These are phyloP conservation scores for Colletotrichum ledebouriae DNA, from an alignment of 2,329 filamentous ascomycete genomes.

Conservation along the genomic window DNA sequence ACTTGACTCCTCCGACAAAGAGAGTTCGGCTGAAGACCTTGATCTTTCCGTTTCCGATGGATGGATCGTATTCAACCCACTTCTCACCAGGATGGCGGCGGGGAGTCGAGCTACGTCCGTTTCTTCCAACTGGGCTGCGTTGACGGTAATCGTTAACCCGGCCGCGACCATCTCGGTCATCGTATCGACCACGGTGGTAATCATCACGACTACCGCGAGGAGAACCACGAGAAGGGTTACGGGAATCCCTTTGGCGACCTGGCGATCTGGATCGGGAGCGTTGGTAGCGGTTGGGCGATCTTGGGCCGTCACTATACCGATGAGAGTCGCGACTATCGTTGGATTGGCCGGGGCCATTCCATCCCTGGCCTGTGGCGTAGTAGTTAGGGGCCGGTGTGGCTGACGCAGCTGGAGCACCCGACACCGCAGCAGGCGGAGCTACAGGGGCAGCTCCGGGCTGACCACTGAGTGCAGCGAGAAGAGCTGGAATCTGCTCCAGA, in stretches of 20 bases:
- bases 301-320: constrained; percentile 68
- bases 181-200: constrained; percentile 74
- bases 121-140: constrained; percentile 81
- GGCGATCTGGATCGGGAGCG: constrained; percentile 86
- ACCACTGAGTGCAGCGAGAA: constrained; percentile 65
- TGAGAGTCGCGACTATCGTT: constrained; percentile 68
- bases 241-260: constrained; percentile 76
- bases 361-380: constrained; percentile 40
- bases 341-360: constrained; percentile 49
- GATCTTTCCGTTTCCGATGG: constrained; percentile 81
- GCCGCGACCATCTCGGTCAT: constrained; percentile 63
- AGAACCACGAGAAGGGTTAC: constrained; percentile 63
- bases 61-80: constrained; percentile 84
- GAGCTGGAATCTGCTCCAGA: constrained; percentile 78
- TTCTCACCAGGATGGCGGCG: constrained; percentile 63
- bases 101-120: constrained; percentile 72
- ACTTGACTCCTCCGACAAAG: constrained; percentile 96
- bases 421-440: constrained; percentile 48
- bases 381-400: constrained; percentile 45
- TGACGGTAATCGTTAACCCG: constrained; percentile 83
- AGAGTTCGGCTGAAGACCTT: constrained; percentile 95
- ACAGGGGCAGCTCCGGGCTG: constrained; percentile 47
- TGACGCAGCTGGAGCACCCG: constrained; percentile 58
- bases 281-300: constrained; percentile 72
- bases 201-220: constrained; percentile 73